A percentile compares a stretch with the other conserved stretches of the same genome.
Conservation (phyloP, 2,329 filamentous ascomycete genomes). For the Cadophora sp. region DNA sequence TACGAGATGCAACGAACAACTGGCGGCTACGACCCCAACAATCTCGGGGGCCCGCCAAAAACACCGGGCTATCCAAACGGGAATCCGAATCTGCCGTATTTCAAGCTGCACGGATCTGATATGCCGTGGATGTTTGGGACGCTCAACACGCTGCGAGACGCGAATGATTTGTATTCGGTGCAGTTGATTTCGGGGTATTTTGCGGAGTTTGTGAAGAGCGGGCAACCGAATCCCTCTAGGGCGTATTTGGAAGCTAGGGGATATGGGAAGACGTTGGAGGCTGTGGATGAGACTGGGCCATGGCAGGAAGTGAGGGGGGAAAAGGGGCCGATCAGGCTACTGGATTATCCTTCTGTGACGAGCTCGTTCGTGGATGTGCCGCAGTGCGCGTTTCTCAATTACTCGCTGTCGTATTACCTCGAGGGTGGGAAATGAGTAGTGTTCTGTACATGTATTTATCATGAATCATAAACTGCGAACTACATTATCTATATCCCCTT, state of each 20-base stretch:
- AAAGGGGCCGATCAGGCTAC: constrained; percentile 49
- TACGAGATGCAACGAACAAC: constrained; percentile 59
- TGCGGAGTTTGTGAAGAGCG: constrained; percentile 53
- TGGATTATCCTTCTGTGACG: constrained; percentile 53
- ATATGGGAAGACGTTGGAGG: constrained; percentile 51
- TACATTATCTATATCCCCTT: constrained; percentile 8
- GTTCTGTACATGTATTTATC: too few species aligned
- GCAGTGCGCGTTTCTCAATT: constrained; percentile 55
- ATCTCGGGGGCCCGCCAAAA: constrained; percentile 52
- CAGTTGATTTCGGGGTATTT: constrained; percentile 56
- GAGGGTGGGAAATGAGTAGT: constrained; percentile 30
- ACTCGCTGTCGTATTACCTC: constrained; percentile 50
- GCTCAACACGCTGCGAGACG: constrained; percentile 49
- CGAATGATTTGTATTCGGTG: constrained; percentile 51
- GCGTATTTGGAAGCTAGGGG: constrained; percentile 52
- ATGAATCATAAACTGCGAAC: not conserved
- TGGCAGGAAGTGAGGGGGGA: constrained; percentile 50
- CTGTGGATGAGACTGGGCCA: constrained; percentile 47
- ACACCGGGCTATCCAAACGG: constrained; percentile 51
- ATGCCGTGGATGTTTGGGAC: constrained; percentile 55
- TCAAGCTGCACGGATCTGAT: constrained; percentile 58
- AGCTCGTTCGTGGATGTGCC: constrained; percentile 52
- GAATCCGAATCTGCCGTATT: constrained; percentile 58
- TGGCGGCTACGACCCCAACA: constrained; percentile 57
- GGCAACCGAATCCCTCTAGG: constrained; percentile 54